Percentiles rank a stretch among this genome's conserved stretches.
phyloP scores from a whole-genome alignment of 78 protist species.

The Polysphondylium violaceum region DNA sequence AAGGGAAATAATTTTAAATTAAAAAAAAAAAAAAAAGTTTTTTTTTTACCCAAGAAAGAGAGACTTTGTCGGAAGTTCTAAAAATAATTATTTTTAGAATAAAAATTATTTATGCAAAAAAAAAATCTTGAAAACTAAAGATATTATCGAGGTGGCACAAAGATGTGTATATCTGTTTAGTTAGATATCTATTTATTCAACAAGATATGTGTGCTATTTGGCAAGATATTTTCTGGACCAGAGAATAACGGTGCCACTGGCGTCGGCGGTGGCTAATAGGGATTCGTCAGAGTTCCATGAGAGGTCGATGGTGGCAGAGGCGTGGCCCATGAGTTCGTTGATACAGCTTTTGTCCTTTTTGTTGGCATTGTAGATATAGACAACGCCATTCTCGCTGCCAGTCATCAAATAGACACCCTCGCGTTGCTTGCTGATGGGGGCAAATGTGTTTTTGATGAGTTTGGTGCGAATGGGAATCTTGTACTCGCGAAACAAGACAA shows the following conservation, averaged over 20 bases:
- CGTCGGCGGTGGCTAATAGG: constrained; percentile 20
- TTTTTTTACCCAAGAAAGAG: too few relatives aligned
- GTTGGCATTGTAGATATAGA: constrained; percentile 29
- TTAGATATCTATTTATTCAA: neutral
- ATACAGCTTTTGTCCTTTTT: constrained; percentile 6
- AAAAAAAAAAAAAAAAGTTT: neutral
- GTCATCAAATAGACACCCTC: constrained; percentile 27
- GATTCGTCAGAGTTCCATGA: constrained; percentile 67
- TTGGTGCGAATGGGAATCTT: neutral
- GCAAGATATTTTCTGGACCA: constrained; percentile 18
- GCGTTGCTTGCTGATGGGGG: constrained; percentile 14
- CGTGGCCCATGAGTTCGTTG: constrained; percentile 63
- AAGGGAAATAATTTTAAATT: neutral
- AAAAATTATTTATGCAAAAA: too few relatives aligned
- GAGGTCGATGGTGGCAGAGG: constrained; percentile 14
- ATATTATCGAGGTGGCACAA: neutral
- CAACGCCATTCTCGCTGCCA: constrained; percentile 20
- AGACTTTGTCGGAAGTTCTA: too few relatives aligned
- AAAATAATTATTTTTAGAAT: too few relatives aligned
- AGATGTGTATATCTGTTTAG: neutral
- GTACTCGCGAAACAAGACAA: neutral
- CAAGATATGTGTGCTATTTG: neutral
- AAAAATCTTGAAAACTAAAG: neutral
- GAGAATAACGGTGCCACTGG: constrained; percentile 17
- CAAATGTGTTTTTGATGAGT: constrained; percentile 7